A percentile compares a stretch with the other conserved stretches of the same genome.
These are phyloP conservation scores for Allium fistulosum DNA, from an alignment of 106 monocot species.

Conservation along the genomic window DNA sequence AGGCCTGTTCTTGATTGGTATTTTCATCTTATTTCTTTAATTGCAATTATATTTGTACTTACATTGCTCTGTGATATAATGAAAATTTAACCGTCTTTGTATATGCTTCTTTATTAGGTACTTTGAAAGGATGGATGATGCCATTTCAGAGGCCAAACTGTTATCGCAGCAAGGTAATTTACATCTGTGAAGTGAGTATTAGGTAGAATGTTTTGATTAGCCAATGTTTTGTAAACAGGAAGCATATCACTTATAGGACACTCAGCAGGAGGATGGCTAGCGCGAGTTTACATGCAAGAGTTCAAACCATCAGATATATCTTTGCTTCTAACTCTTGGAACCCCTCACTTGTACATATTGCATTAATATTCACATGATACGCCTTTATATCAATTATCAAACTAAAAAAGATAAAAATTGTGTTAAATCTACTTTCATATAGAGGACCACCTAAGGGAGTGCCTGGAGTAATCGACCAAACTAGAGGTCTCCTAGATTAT, in stretches of 20 bases:
- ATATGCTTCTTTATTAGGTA: constrained; percentile 32
- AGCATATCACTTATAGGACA: constrained; percentile 80
- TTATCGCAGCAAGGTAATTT: constrained; percentile 23
- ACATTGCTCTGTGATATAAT: not conserved
- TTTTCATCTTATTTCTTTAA: not conserved
- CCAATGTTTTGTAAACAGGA: not conserved
- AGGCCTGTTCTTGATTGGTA: constrained; percentile 83
- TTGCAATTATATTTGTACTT: not conserved
- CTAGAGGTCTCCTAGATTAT: constrained; percentile 79
- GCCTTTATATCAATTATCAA: too few relatives aligned
- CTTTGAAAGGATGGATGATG: constrained; percentile 55
- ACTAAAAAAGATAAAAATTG: too few relatives aligned
- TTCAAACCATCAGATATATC: constrained; percentile 39
- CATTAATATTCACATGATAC: not conserved
- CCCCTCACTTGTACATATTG: constrained; percentile 72
- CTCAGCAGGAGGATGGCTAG: constrained; percentile 92
- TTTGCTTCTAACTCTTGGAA: constrained; percentile 75
- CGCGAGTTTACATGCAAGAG: constrained; percentile 74
- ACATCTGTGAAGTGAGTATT: not conserved
- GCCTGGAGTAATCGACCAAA: constrained; percentile 88
- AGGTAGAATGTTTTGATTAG: not conserved
- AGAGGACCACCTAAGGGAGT: constrained; percentile 82
- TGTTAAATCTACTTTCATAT: not conserved
- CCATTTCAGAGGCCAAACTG: constrained; percentile 47
- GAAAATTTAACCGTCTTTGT: not conserved